phyloP scores from a whole-genome alignment of 805 yeast genomes.

The Helenozyma baotianmanensis region DNA sequence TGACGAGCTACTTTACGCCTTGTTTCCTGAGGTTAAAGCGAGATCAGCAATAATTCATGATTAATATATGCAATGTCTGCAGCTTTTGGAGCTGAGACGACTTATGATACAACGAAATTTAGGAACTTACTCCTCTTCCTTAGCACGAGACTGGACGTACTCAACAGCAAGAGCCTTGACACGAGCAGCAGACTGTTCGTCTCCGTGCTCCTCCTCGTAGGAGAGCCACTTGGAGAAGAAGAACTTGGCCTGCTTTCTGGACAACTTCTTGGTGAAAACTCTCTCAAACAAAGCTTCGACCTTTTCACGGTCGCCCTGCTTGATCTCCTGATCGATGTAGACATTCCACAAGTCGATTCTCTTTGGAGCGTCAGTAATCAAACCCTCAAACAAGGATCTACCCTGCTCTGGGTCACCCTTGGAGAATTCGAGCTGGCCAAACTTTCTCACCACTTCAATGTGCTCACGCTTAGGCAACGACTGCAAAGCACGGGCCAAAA shows the following conservation, averaged over 20 bases:
- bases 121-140: slow-evolving; percentile 13
- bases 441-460: slow-evolving; percentile 77
- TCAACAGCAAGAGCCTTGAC: slow-evolving; percentile 91
- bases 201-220: slow-evolving; percentile 67
- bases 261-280: slow-evolving; percentile 59
- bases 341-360: slow-evolving; percentile 94
- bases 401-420: slow-evolving; percentile 94
- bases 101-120: too few relatives aligned
- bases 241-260: slow-evolving; percentile 88
- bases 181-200: slow-evolving; percentile 67
- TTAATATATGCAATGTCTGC: slow-evolving; percentile 1
- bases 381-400: slow-evolving; percentile 89
- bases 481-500: slow-evolving; percentile 71
- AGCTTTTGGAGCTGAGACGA: too few relatives aligned
- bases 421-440: slow-evolving; percentile 80
- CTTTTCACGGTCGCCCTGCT: slow-evolving; percentile 52
- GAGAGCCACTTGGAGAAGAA: slow-evolving; percentile 90
- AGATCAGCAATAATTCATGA: too few relatives aligned
- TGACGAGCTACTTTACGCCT: slow-evolving; percentile 50
- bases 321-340: slow-evolving; percentile 89
- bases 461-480: slow-evolving; percentile 68
- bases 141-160: slow-evolving; percentile 43
- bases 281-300: slow-evolving; percentile 82
- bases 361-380: slow-evolving; percentile 84
- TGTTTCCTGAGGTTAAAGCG: slow-evolving; percentile 30